Percentiles rank a stretch among this genome's conserved stretches.
These are phyloP conservation scores for Arthroderma sp. DNA, from an alignment of 2,329 filamentous ascomycete species.

Conservation along the genomic window DNA sequence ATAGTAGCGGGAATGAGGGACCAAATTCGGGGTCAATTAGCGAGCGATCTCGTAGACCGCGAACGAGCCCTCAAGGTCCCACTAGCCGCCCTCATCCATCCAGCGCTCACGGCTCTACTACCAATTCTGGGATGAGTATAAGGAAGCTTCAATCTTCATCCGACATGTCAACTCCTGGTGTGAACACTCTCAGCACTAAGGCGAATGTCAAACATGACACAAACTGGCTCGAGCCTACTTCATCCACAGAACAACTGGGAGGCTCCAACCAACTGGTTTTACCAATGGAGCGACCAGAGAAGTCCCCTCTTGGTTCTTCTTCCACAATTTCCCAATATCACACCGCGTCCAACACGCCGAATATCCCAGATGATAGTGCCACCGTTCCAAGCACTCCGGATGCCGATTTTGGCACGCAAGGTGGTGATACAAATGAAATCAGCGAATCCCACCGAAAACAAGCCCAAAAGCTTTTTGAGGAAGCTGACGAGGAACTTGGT, in stretches of 20 bases:
- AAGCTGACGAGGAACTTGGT: slow-evolving; percentile 68
- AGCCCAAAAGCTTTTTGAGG: slow-evolving; percentile 71
- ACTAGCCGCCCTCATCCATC: background rate
- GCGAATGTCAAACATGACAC: background rate
- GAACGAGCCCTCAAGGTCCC: background rate
- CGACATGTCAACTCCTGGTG: too few relatives aligned
- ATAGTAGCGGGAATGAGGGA: slow-evolving; percentile 25
- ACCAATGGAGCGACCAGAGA: slow-evolving; percentile 15
- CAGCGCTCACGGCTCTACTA: too few relatives aligned
- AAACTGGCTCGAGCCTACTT: slow-evolving; percentile 12
- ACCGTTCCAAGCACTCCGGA: background rate
- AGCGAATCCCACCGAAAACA: slow-evolving; percentile 45
- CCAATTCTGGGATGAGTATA: too few relatives aligned
- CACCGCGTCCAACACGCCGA: slow-evolving; percentile 31
- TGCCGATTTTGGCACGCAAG: slow-evolving; percentile 6
- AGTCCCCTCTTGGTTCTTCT: slow-evolving; percentile 21
- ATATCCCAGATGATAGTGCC: slow-evolving; percentile 20
- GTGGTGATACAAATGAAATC: slow-evolving; percentile 33
- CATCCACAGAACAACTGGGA: slow-evolving; percentile 16
- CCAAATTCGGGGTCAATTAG: slow-evolving; percentile 1
- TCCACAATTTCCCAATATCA: slow-evolving; percentile 32
- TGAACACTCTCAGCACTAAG: too few relatives aligned
- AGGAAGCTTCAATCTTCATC: too few relatives aligned
- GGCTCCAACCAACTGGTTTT: slow-evolving; percentile 14
- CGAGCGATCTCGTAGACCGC: background rate